Evolutionary conservation across 345 rosid genomes (phyloP), one percentile per base, ranked within the genome.

Genomic region (Hevea brasiliensis): DNA sequence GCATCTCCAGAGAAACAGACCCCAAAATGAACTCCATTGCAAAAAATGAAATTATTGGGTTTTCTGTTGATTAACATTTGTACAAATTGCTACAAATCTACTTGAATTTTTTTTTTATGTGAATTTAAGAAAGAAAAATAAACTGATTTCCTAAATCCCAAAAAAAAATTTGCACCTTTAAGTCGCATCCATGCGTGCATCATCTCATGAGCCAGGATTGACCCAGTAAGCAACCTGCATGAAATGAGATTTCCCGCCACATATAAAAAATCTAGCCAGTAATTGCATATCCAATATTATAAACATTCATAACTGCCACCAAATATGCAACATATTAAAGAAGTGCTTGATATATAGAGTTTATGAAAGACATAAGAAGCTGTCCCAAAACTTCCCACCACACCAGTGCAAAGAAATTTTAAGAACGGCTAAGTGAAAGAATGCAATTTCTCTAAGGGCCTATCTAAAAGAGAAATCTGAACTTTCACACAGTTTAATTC

Each of bases 101-200:
- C 37, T 32, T 4, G 26, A 7, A 66, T 55, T 26, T n/a, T 23
- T 26, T 55, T 26, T n/a, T 23, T 26, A 24, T 3, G 6, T 54
- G 37, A 69, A 2, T 40, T 6, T 54, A 37, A 12, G 47, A 41
- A 40, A 56, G 4, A 32, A 2, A 32, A 32, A 3, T 40, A 10
- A 56, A 55, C 8, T 37, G 51, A 10, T 29, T 18, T 0, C 61
- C 11, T 10, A 45, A 4, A 7, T 60, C 42, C 1, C 6, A 8
- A 50, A 47, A 47, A n/a, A 29, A 9, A 20, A 74, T 8, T 42
- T 48, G 14, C 59, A 95, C 99, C 99, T 85, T 82, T 85, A 26
- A 95, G 97, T 57, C 98, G 90, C 85, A 95, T 87, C 98, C 98
- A 95, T 23, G 97, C 99, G 65, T 95, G 99, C 99, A 95, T 95